Evolutionary conservation across 495 filamentous ascomycete species (phyloP), one percentile per base, ranked within the genome.

Genomic region (Aspergillus indologenus): DNA sequence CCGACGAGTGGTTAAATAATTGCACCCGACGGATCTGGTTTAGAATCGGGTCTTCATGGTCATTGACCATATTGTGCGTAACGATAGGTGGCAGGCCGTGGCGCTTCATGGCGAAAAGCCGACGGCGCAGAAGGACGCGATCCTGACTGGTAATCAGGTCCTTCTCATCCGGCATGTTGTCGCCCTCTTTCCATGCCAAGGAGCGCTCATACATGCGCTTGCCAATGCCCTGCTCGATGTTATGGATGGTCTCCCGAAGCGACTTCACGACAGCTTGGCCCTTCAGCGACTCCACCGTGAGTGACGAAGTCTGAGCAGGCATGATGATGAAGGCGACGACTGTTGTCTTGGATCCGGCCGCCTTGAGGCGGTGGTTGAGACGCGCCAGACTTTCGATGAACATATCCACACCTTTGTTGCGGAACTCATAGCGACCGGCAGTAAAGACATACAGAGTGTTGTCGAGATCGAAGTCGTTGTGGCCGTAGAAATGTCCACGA

Each of bases 281-380:
- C 73, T 96, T 96, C 54, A 98, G 81, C 7, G 94, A 89, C 75
- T 98, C 94, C 15, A 98, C 94, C 0, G 95, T 96, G 53, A 98
- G 77, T 0, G 94, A 97, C 8, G 90, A 87, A n/a, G 94, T 97
- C 72, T 98, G 91, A 3, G 94, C 94, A 5, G 95, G 95, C 92
- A 98, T 96, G 70, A 98, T 97, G 67, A 98, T 89, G 69, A 98
- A 98, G 17, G 94, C 92, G n/a, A 98, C 95, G 20, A 98, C 89
- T 0, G 94, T 98, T 66, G 84, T 96, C 74, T 92, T 94, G 60
- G 92, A 96, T 18, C 90, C 89, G 22, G 84, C 74, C 54, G 75
- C 71, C 80, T 98, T 98, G 56, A 98, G 83, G 34, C 87, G 84
- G 77, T 97, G 92, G 75, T 98, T 98, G 63, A 98, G 78, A 34